Evolutionary conservation across 1,139 yeast species (phyloP), one percentile per base, ranked within the genome.

Genomic region (Hansenula lynferdii): DNA sequence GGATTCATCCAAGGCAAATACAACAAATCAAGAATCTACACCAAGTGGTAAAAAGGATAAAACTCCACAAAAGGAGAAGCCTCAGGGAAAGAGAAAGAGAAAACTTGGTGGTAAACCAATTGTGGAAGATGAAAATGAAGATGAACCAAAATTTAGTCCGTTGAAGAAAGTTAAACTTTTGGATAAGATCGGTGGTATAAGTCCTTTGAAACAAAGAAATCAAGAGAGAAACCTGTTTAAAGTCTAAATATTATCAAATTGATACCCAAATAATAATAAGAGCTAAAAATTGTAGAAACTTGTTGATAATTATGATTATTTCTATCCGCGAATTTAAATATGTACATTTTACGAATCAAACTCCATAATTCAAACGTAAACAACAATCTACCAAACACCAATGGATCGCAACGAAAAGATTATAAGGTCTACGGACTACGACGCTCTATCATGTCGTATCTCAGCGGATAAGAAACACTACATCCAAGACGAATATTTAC

Each of bases 371-470:
- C n/a, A n/a, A n/a, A n/a, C n/a, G n/a, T n/a, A n/a, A n/a, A n/a
- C n/a, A n/a, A n/a, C n/a, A n/a, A n/a, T n/a, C n/a, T n/a, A n/a
- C n/a, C n/a, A n/a, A n/a, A n/a, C n/a, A n/a, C n/a, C n/a, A 14
- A 40, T 40, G 42, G 38, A 40, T 15, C 36, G 36, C 7, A 31
- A 25, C 4, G 31, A 33, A 11, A 45, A 49, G 28, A 34, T 36
- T 5, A 69, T 85, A 14, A 66, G 85, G 39, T 72, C 80, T 0
- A 90, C 98, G 0, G 97, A 90, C 54, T 67, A 76, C 37, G 97
- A 90, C 61, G 97, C 97, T 0, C 62, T 90, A 16, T 72, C 89
- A 19, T 81, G 95, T 45, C 75, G 94, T 35, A 62, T 67, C 44
- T 72, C 82, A 28, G 83, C 94, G 6, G 70, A 71, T 38, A 40